Evolutionary conservation across 768 basidiomycete genomes (phyloP).

Genomic region (Tricholoma hemisulphureum): DNA sequence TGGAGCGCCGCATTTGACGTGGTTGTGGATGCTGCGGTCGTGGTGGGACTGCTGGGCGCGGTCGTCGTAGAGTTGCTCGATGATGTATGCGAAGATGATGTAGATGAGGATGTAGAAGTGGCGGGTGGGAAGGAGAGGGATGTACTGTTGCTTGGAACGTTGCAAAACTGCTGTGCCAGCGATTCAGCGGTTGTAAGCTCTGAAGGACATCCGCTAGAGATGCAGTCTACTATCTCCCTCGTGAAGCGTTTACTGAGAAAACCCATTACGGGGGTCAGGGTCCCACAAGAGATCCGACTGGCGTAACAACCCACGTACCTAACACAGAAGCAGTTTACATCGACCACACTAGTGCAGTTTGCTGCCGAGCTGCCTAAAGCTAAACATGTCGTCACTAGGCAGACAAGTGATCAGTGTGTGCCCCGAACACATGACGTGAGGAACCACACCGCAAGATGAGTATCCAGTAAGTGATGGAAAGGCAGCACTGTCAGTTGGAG

Average conservation of each 20-base stretch:
- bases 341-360: slow-evolving; percentile 44
- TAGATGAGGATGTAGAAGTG: slow-evolving; percentile 6
- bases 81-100: slow-evolving; percentile 5
- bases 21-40: slow-evolving; percentile 1
- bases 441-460: slow-evolving; percentile 37
- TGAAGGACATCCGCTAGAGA: slow-evolving; percentile 33
- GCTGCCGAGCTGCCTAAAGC: slow-evolving; percentile 34
- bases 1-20: slow-evolving; percentile 15
- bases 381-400: slow-evolving; percentile 46
- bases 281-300: not conserved
- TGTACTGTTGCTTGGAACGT: slow-evolving; percentile 18
- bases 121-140: slow-evolving; percentile 23
- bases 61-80: slow-evolving; percentile 9
- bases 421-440: not conserved
- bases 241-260: slow-evolving; percentile 34
- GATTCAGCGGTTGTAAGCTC: slow-evolving; percentile 40
- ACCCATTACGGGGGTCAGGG: not conserved
- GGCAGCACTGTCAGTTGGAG: slow-evolving; percentile 31
- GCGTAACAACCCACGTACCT: slow-evolving; percentile 25
- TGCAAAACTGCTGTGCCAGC: slow-evolving; percentile 50
- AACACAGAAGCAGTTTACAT: slow-evolving; percentile 50
- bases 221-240: slow-evolving; percentile 35
- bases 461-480: slow-evolving; percentile 40
- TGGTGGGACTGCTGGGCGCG: slow-evolving; percentile 1
- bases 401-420: not conserved